Evolutionary conservation across 1,284 basidiomycete species (phyloP).

Genomic region (Violaceomyces palustris): DNA sequence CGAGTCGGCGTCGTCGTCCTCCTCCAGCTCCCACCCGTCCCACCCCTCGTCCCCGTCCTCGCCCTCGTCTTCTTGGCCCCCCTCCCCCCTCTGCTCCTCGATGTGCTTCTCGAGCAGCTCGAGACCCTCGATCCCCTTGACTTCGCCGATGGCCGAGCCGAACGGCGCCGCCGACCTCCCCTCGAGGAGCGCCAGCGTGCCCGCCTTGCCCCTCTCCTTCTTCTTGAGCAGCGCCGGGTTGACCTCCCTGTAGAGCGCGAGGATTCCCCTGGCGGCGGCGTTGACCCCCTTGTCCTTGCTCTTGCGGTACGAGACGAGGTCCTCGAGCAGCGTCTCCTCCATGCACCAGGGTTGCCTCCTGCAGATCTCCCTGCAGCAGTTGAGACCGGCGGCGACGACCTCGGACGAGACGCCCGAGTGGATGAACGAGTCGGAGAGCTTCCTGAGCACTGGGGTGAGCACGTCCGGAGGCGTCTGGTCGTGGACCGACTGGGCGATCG

Average conservation of each 20-base stretch:
- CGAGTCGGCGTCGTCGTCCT: slow-evolving; percentile 67
- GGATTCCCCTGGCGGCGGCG: slow-evolving; percentile 76
- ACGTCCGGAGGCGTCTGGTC: slow-evolving; percentile 91
- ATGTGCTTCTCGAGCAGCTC: slow-evolving; percentile 50
- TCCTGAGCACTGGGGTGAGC: slow-evolving; percentile 80
- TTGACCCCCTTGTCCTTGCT: slow-evolving; percentile 90
- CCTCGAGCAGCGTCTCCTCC: slow-evolving; percentile 85
- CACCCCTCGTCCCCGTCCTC: slow-evolving; percentile 55
- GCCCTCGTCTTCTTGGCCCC: slow-evolving; percentile 10
- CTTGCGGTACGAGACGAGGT: slow-evolving; percentile 90
- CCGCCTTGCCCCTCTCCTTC: slow-evolving; percentile 63
- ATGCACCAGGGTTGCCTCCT: slow-evolving; percentile 89
- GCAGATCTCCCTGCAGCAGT: slow-evolving; percentile 89
- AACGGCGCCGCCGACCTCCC: slow-evolving; percentile 60
- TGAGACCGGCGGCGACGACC: slow-evolving; percentile 91
- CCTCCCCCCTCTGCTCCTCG: slow-evolving; percentile 18
- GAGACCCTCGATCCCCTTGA: slow-evolving; percentile 75
- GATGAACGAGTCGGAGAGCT: slow-evolving; percentile 91
- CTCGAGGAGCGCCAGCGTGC: slow-evolving; percentile 36
- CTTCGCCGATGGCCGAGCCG: slow-evolving; percentile 68
- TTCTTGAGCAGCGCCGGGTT: slow-evolving; percentile 89
- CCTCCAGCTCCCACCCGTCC: slow-evolving; percentile 52
- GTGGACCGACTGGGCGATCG: slow-evolving; percentile 92
- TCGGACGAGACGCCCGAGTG: slow-evolving; percentile 94
- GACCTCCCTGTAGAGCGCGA: slow-evolving; percentile 91